Base-by-base conservation (phyloP, 441 rosid genomes). In the Viola pubescens region DNA sequence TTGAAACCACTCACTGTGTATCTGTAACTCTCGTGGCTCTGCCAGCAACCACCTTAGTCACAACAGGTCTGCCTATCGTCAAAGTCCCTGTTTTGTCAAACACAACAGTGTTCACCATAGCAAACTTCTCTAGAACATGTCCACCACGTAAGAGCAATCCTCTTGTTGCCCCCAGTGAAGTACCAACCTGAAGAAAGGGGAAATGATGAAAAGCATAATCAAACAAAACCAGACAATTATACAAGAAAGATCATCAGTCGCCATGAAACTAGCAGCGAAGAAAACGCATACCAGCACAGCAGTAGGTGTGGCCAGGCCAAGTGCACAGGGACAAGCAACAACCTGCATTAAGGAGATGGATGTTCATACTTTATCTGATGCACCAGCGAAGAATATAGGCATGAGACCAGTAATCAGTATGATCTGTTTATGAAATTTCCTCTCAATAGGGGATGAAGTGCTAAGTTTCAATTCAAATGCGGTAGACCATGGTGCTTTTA, bases 281-380 rank as follows among this genome's bases (percentile, higher is more conserved):
- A 66, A 63, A 73, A 68, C 60, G 40, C 37, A 61, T 81, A 88
- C 94, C 83, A 92, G 84, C 81, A 92, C 91, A 59, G 97, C 98
- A 44, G 97, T 92, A 58, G 97, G 98, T 42, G 98, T 89, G 66
- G 98, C 97, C 75, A 92, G 77, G 71, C 98, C 98, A 64, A 92
- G 94, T 69, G 98, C 97, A 75, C 98, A 87, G 47, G 98, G 98
- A 83, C 98, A 92, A 71, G 98, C 97, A 77, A 89, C 79, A 74
- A 92, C 98, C 97, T 92, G 82, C 48, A 67, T 58, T 74, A 47
- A 75, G 56, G 48, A 47, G 39, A 74, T 5, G 60, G 42, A 60
- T 57, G 52, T 68, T 77, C 52, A 66, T 14, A 26, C 2, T 26
- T 26, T 26, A 26, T 26, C 34, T 26, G 34, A 26, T 26, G 34